Base-by-base conservation (phyloP, 2,329 filamentous ascomycete species). In the Thelonectria olida region DNA sequence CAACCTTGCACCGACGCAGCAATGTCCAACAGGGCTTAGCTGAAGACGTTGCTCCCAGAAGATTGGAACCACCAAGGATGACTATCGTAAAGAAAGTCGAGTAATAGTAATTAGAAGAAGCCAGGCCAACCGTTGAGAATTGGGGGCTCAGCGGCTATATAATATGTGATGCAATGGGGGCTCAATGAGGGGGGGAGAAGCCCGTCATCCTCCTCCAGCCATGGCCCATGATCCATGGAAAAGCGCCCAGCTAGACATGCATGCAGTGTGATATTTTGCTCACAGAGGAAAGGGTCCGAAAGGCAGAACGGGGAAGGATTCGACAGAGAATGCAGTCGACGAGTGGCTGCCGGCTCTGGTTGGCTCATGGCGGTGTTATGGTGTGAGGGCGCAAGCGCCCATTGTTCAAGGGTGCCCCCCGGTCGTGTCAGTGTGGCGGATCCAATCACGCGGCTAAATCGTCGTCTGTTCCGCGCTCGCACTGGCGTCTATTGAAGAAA, bases 361-460 rank as follows among this genome's bases (percentile, higher is more conserved):
- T 71, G 69, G 69, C 56, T 61, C 39, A 28, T 36, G 28, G 22
- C 27, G 58, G 42, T 39, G 54, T 53, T 25, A 25, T 67, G 66
- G 69, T 68, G 63, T 60, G 64, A 65, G 60, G 72, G 73, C 72
- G 73, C 72, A 73, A 71, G 66, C 69, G 69, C 69, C 66, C 42
- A 61, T n/a, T 36, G 42, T 53, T 38, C 19, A 64, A 45, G 53
- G 56, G 54, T 47, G 51, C 61, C 58, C 52, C 67, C 66, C 64
- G 38, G 63, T 61, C 45, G 38, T 34, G 34, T 63, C 57, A 42
- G 39, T 22, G 31, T 6, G 34, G 45, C 47, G 62, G 55, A 64
- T 53, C 71, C 73, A 75, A 75, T 73, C 73, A 73, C 65, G 67
- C 65, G 59, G 61, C 65, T 67, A 66, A 62, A 39, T 54, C 53